A percentile compares a stretch with the other conserved stretches of the same genome.
Conservation (phyloP, 306 rosid species). For the Medicago ruthenica region DNA sequence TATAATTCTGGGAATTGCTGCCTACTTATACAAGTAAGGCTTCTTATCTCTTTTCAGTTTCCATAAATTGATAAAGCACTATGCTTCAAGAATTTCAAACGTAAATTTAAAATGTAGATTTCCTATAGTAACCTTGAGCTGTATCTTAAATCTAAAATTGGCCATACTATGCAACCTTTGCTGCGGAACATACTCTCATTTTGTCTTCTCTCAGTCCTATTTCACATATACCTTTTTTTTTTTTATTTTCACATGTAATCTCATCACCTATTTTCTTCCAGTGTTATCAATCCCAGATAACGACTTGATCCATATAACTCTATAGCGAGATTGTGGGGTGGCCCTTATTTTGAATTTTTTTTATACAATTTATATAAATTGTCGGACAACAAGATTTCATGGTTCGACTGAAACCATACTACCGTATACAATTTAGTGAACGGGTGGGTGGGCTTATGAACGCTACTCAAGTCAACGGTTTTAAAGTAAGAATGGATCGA, state of each 20-base stretch:
- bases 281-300: background rate
- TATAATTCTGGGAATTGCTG: constrained; percentile 97
- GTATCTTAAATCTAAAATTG: constrained; percentile 8
- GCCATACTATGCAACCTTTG: background rate
- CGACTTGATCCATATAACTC: background rate
- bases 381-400: background rate
- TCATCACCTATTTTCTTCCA: background rate
- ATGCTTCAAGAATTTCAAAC: constrained; percentile 19
- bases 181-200: background rate
- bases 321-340: background rate
- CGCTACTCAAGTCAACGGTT: background rate
- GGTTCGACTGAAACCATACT: background rate
- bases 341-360: background rate
- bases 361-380: background rate
- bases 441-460: background rate
- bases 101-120: constrained; percentile 7
- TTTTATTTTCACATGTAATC: constrained; percentile 5
- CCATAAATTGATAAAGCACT: constrained; percentile 11
- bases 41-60: constrained; percentile 29
- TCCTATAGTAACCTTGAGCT: background rate
- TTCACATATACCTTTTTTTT: constrained; percentile 6
- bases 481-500: background rate
- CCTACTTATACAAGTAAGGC: constrained; percentile 97
- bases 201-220: constrained; percentile 26
- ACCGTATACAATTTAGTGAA: background rate